Percentiles rank a stretch among this genome's conserved stretches.
Evolutionary conservation across 78 protist genomes (phyloP).

Genomic region (Dictyostelium intermedium): DNA sequence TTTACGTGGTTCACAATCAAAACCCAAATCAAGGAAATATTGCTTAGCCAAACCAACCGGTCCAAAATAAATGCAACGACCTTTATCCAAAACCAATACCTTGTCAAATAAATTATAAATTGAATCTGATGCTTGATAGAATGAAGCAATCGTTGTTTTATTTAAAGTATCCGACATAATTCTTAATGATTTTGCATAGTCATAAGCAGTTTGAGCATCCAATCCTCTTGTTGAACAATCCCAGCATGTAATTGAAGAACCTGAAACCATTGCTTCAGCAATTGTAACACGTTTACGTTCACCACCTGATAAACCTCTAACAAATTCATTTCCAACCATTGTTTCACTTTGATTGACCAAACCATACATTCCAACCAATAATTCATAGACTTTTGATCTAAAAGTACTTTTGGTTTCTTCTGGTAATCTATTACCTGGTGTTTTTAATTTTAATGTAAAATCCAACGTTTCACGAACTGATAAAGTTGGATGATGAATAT

Average conservation of each 20-base stretch:
- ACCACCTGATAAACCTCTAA: slow-evolving; percentile 78
- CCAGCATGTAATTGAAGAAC: slow-evolving; percentile 61
- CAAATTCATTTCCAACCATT: slow-evolving; percentile 71
- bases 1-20: slow-evolving; percentile 74
- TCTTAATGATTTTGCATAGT: slow-evolving; percentile 70
- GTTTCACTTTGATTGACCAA: slow-evolving; percentile 56
- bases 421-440: slow-evolving; percentile 65
- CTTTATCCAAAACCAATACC: slow-evolving; percentile 47
- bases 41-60: slow-evolving; percentile 51
- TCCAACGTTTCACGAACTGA: slow-evolving; percentile 53
- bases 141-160: slow-evolving; percentile 63
- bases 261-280: slow-evolving; percentile 75
- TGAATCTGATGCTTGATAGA: slow-evolving; percentile 73
- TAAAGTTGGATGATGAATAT: slow-evolving; percentile 65
- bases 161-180: slow-evolving; percentile 69
- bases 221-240: slow-evolving; percentile 74
- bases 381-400: slow-evolving; percentile 45
- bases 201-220: slow-evolving; percentile 61
- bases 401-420: slow-evolving; percentile 60
- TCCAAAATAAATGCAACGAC: slow-evolving; percentile 67
- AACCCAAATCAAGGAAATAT: slow-evolving; percentile 58
- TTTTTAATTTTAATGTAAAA: slow-evolving; percentile 63
- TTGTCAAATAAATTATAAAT: slow-evolving; percentile 62
- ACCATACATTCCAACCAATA: slow-evolving; percentile 65
- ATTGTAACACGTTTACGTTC: slow-evolving; percentile 76